Conservation (phyloP, 2,329 filamentous ascomycete genomes). For the Stemphylium vesicarium region DNA sequence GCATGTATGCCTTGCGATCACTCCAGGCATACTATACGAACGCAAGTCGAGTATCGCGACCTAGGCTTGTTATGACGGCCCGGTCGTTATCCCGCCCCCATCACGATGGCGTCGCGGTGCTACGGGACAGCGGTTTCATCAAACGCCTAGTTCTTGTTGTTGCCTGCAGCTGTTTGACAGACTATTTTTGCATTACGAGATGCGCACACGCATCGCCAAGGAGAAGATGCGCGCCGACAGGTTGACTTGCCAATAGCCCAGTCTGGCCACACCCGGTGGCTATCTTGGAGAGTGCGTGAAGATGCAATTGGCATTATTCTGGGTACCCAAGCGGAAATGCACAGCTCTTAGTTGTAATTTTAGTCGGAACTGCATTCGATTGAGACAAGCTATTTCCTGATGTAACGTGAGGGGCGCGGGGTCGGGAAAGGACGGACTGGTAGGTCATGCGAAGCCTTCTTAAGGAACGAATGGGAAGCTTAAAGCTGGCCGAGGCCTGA, state of each 20-base stretch:
- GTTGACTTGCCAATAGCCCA: constrained; percentile 11
- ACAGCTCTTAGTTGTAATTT: constrained; percentile 21
- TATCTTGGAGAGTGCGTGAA: constrained; percentile 21
- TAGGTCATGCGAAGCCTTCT: constrained; percentile 5
- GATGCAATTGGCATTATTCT: constrained; percentile 19
- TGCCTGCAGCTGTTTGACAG: constrained; percentile 24
- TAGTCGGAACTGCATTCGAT: constrained; percentile 27
- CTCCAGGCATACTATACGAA: constrained; percentile 34
- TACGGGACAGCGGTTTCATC: constrained; percentile 26
- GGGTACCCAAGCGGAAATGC: constrained; percentile 10
- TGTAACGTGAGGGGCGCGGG: constrained; percentile 17
- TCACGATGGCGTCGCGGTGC: constrained; percentile 11
- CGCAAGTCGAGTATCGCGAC: background rate
- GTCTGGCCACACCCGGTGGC: constrained; percentile 16
- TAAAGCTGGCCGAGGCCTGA: background rate
- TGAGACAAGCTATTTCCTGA: constrained; percentile 7
- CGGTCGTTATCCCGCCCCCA: background rate
- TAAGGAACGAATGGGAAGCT: background rate
- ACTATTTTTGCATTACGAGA: constrained; percentile 38
- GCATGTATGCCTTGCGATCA: constrained; percentile 24
- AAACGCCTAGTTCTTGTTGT: constrained; percentile 19
- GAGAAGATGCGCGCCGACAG: constrained; percentile 14
- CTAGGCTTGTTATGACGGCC: background rate
- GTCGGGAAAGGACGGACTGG: constrained; percentile 9
- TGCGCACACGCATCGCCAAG: constrained; percentile 40